Conservation (phyloP, 805 yeast genomes). For the Saturnispora serradocipensis region DNA sequence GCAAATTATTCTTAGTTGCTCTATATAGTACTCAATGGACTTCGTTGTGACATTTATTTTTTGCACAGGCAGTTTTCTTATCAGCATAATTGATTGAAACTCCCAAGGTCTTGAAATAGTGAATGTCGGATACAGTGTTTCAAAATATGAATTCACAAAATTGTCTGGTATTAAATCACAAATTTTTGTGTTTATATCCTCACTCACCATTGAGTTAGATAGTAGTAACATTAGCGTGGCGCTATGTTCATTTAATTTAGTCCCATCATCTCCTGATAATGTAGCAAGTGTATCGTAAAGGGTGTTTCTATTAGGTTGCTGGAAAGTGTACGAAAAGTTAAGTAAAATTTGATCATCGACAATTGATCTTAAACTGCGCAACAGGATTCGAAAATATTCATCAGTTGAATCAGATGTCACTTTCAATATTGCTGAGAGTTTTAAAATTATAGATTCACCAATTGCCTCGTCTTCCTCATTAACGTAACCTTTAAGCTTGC, state of each 20-base stretch:
- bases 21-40: background rate
- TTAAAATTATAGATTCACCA: background rate
- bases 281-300: background rate
- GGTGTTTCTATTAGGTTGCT: constrained; percentile 1
- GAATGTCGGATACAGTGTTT: constrained; percentile 2
- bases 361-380: background rate
- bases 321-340: constrained; percentile 8
- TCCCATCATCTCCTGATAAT: background rate
- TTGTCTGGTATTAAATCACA: background rate
- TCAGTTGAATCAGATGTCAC: background rate
- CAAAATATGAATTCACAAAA: constrained; percentile 7
- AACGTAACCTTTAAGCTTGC: background rate
- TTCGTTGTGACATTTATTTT: background rate
- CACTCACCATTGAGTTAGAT: constrained; percentile 9
- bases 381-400: background rate
- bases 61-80: constrained; percentile 6
- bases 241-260: background rate
- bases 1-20: background rate
- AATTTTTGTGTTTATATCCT: background rate
- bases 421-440: background rate
- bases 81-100: constrained; percentile 10
- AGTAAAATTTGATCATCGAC: constrained; percentile 9
- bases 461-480: background rate
- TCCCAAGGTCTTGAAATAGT: constrained; percentile 10
- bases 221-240: constrained; percentile 7